Conservation (phyloP, 2,329 filamentous ascomycete genomes). For the Aspergillus pseudoglaucus region DNA sequence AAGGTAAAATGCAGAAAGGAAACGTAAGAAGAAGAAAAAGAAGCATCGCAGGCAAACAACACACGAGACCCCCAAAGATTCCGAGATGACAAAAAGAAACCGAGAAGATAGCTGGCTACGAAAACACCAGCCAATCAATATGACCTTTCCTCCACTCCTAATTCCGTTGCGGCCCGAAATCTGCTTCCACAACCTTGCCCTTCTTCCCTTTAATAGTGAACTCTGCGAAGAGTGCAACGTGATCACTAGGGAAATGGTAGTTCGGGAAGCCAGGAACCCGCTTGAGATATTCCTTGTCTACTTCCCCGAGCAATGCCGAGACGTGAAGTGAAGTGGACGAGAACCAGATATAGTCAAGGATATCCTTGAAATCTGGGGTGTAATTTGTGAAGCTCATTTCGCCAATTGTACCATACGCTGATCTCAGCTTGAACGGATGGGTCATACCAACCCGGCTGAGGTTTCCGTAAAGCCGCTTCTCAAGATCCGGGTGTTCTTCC, state of each 20-base stretch:
- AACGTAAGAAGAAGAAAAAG: conserved; percentile 11
- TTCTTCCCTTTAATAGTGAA: conserved; percentile 85
- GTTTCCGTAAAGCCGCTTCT: conserved; percentile 78
- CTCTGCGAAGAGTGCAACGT: conserved; percentile 82
- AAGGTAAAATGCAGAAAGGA: conserved; percentile 12
- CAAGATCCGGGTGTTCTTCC: conserved; percentile 73
- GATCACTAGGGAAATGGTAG: conserved; percentile 90
- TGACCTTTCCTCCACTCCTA: conserved; percentile 30
- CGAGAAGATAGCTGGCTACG: conserved; percentile 22
- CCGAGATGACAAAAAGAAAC: conserved; percentile 28
- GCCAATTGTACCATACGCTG: conserved; percentile 76
- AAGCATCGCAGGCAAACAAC: conserved; percentile 18
- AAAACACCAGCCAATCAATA: conserved; percentile 34
- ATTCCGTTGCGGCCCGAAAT: conserved; percentile 51
- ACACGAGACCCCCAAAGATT: conserved; percentile 31
- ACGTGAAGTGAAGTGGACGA: conserved; percentile 84
- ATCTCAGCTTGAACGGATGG: conserved; percentile 90
- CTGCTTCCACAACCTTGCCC: conserved; percentile 62
- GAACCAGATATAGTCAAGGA: conserved; percentile 98
- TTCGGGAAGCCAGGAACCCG: conserved; percentile 87
- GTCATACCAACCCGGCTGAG: conserved; percentile 89
- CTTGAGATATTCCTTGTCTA: conserved; percentile 77
- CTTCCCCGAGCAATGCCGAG: conserved; percentile 74
- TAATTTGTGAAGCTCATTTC: conserved; percentile 95
- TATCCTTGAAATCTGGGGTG: conserved; percentile 82